Evolutionary conservation across 768 basidiomycete species (phyloP).

Genomic region (Lyophyllum shimeji): DNA sequence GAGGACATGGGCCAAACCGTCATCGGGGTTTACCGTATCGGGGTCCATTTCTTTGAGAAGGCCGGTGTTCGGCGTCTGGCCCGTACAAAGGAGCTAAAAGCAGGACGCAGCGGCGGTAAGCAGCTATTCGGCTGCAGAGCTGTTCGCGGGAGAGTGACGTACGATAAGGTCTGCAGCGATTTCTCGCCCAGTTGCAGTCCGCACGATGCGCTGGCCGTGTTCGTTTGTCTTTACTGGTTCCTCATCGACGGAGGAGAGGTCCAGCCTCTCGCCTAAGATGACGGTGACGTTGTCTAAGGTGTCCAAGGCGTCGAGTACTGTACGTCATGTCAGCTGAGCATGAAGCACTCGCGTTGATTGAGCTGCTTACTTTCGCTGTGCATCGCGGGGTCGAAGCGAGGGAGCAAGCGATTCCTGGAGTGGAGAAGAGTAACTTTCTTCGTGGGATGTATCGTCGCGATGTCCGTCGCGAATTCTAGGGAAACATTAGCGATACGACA

Average conservation of each 20-base stretch:
- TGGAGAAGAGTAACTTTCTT: slow-evolving; percentile 61
- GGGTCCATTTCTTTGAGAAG: slow-evolving; percentile 44
- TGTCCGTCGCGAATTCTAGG: slow-evolving; percentile 65
- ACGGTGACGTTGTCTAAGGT: slow-evolving; percentile 41
- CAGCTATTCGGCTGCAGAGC: neutral
- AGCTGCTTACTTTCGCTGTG: slow-evolving; percentile 48
- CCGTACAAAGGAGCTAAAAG: slow-evolving; percentile 56
- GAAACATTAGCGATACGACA: neutral
- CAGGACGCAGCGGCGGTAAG: neutral
- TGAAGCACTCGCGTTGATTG: no score
- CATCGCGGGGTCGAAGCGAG: slow-evolving; percentile 50
- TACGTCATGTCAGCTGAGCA: neutral
- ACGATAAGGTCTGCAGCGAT: slow-evolving; percentile 56
- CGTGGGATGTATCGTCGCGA: slow-evolving; percentile 49
- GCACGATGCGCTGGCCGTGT: slow-evolving; percentile 33
- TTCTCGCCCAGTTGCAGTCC: slow-evolving; percentile 48
- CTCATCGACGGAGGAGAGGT: slow-evolving; percentile 35
- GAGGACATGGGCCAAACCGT: slow-evolving; percentile 42
- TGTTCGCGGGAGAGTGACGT: slow-evolving; percentile 21
- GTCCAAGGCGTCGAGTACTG: slow-evolving; percentile 39
- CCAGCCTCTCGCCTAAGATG: slow-evolving; percentile 55
- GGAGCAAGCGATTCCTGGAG: slow-evolving; percentile 53
- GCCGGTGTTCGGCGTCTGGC: slow-evolving; percentile 56
- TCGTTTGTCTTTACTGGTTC: slow-evolving; percentile 24
- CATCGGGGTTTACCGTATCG: slow-evolving; percentile 35